phyloP scores from a whole-genome alignment of 805 yeast genomes.

The Yarrowia alimentaria region DNA sequence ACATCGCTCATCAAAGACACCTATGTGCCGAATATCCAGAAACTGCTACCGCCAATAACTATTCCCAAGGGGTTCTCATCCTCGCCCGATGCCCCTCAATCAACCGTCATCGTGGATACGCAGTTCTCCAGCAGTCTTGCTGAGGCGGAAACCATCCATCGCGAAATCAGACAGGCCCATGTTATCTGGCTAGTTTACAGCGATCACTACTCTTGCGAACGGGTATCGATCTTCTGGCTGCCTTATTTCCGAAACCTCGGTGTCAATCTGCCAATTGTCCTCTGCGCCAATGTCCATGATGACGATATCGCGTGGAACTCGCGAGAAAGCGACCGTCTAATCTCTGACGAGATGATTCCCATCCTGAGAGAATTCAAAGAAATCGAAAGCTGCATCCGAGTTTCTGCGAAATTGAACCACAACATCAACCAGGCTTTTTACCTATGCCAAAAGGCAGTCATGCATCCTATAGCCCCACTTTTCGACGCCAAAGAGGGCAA shows the following conservation, averaged over 20 bases:
- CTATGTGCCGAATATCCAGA: constrained; percentile 72
- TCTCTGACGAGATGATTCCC: constrained; percentile 81
- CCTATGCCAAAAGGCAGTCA: constrained; percentile 87
- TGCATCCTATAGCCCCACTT: constrained; percentile 88
- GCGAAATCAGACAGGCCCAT: constrained; percentile 78
- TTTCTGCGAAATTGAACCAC: constrained; percentile 78
- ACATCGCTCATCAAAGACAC: constrained; percentile 79
- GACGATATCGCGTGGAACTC: constrained; percentile 44
- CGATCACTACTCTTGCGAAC: constrained; percentile 91
- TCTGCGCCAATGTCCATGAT: constrained; percentile 82
- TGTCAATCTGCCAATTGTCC: constrained; percentile 85
- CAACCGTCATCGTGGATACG: constrained; percentile 79
- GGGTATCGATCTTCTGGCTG: constrained; percentile 92
- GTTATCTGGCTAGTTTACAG: constrained; percentile 94
- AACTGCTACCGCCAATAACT: constrained; percentile 77
- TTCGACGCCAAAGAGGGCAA: constrained; percentile 88
- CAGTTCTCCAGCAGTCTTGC: constrained; percentile 47
- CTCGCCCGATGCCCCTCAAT: constrained; percentile 57
- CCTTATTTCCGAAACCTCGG: constrained; percentile 90
- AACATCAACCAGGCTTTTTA: constrained; percentile 92
- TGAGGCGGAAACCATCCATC: constrained; percentile 59
- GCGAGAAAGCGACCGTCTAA: constrained; percentile 41
- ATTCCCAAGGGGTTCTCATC: constrained; percentile 71
- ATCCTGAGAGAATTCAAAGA: constrained; percentile 88
- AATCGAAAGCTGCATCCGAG: constrained; percentile 84